Conservation (phyloP, 1,284 basidiomycete genomes). For the Naganishia liquefaciens region DNA sequence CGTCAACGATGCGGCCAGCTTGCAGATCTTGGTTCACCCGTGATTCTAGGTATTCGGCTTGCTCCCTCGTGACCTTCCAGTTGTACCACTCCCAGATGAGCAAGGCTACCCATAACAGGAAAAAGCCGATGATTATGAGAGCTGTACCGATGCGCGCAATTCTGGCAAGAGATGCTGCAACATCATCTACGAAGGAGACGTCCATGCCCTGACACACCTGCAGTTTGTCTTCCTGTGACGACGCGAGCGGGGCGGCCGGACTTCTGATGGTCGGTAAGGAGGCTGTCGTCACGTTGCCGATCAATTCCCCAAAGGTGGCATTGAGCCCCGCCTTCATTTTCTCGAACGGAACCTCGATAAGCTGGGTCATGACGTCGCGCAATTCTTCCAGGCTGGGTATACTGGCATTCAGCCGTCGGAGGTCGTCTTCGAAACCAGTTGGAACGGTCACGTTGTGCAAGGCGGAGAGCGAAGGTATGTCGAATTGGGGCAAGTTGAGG, state of each 20-base stretch:
- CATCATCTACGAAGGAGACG: slow-evolving; percentile 77
- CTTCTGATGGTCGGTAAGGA: slow-evolving; percentile 71
- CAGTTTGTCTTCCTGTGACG: slow-evolving; percentile 35
- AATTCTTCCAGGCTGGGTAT: slow-evolving; percentile 78
- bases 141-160: slow-evolving; percentile 74
- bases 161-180: slow-evolving; percentile 72
- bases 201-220: slow-evolving; percentile 71
- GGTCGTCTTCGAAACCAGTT: slow-evolving; percentile 69
- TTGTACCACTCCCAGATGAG: slow-evolving; percentile 52
- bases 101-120: slow-evolving; percentile 48
- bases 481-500: slow-evolving; percentile 68
- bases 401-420: slow-evolving; percentile 73
- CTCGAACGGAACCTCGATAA: slow-evolving; percentile 83
- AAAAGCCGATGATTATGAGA: slow-evolving; percentile 59
- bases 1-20: slow-evolving; percentile 35
- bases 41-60: slow-evolving; percentile 45
- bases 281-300: slow-evolving; percentile 66
- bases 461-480: slow-evolving; percentile 67
- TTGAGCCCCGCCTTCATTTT: slow-evolving; percentile 82
- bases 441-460: slow-evolving; percentile 81
- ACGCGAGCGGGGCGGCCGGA: slow-evolving; percentile 56
- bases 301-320: slow-evolving; percentile 67
- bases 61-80: slow-evolving; percentile 45
- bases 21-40: slow-evolving; percentile 38
- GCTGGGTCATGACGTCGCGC: slow-evolving; percentile 66